Evolutionary conservation across 2,329 filamentous ascomycete genomes (phyloP).

Genomic region (Pseudogymnoascus sp.): DNA sequence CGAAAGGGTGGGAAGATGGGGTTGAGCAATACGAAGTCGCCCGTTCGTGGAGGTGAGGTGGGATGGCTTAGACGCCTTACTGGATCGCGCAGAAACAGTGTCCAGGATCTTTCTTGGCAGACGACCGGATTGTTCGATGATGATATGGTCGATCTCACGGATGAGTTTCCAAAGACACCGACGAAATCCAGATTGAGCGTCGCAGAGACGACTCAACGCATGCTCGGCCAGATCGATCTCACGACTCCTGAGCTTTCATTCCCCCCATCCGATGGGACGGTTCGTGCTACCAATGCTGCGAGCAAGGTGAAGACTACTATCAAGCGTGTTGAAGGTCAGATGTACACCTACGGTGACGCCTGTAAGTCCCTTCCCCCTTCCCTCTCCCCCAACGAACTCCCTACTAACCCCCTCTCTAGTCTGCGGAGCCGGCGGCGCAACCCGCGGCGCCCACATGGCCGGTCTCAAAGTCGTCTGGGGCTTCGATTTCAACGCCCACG

Average conservation of each 20-base stretch:
- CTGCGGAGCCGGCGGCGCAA: conserved; percentile 64
- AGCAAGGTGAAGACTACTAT: conserved; percentile 12
- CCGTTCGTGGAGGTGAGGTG: not conserved
- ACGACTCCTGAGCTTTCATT: conserved; percentile 15
- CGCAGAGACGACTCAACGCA: not conserved
- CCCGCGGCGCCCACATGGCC: conserved; percentile 49
- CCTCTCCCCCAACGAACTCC: not conserved
- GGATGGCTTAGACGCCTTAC: not conserved
- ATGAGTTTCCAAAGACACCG: conserved; percentile 2
- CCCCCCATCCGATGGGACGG: conserved; percentile 20
- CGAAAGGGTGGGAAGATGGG: conserved; percentile 9
- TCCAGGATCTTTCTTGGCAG: not conserved
- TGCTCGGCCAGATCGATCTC: conserved; percentile 11
- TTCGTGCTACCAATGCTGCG: conserved; percentile 13
- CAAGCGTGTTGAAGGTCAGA: conserved; percentile 29
- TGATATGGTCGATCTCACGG: conserved; percentile 12
- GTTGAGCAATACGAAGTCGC: not conserved
- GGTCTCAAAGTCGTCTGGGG: conserved; percentile 53
- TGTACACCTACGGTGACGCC: conserved; percentile 60
- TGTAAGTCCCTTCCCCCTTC: conserved; percentile 27
- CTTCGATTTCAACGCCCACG: conserved; percentile 52
- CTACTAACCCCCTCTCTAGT: conserved; percentile 25
- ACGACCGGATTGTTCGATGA: not conserved
- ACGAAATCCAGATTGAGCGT: conserved; percentile 3
- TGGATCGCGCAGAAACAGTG: not conserved